Base-by-base conservation (phyloP, 352 stramenopile species). In the Phytophthora megakarya region DNA sequence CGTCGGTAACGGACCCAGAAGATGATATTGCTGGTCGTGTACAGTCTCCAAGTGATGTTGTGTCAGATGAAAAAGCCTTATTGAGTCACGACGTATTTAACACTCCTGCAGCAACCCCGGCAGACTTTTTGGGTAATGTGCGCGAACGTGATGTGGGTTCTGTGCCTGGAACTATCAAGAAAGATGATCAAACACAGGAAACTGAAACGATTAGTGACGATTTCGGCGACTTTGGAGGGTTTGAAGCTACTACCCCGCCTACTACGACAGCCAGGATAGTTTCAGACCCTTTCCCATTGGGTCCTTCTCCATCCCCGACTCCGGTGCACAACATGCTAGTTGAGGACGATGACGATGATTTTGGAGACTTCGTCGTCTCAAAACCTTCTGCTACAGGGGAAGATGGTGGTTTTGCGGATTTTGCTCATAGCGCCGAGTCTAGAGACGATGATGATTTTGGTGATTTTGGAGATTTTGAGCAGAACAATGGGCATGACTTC, bases 191-290 rank as follows among this genome's bases (percentile, higher is more conserved):
- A 26, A 38, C 21, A 9, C 23, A 65, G 33, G 25, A 21, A 22
- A n/a, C 4, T 43, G 42, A 30, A 22, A 57, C 59, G 43, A 66
- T 72, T 9, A 65, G 65, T 26, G 75, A 76, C 12, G 63, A 75
- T 46, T 84, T 86, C 64, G 75, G 65, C 13, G 67, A 75, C 21
- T 87, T 87, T 54, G 65, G 52, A 32, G 53, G 57, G 3, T 67
- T 72, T 52, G 50, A 45, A 64, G 45, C 25, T 32, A 18, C 39
- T 45, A n/a, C 28, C 12, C 10, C 35, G 3, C 12, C 51, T 47
- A 45, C 35, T 16, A 13, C 15, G 15, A 66, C 18, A 16, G 22
- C 44, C 26, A n/a, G 26, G n/a, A 37, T 39, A 19, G 33, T 52
- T 18, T 46, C 68, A 28, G 25, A 59, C 21, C 38, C 22, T n/a